phyloP scores from a whole-genome alignment of 371 early-diverging fungal species.

The Mortierella polycephala region DNA sequence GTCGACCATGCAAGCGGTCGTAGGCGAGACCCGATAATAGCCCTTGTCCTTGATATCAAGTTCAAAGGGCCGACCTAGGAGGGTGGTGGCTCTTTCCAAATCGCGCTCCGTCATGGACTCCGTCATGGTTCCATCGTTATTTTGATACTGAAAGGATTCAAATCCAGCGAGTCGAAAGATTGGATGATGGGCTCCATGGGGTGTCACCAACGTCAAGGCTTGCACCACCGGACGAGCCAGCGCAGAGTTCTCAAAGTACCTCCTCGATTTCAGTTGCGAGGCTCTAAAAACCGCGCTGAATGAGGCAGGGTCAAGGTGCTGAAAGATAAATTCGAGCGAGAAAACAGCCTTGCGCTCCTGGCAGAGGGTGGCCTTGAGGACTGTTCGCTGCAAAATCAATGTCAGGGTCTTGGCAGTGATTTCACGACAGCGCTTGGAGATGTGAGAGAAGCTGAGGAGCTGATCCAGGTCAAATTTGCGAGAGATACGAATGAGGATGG shows the following conservation, averaged over 20 bases:
- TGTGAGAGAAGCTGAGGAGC: constrained; percentile 40
- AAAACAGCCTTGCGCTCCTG: constrained; percentile 55
- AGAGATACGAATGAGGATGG: constrained; percentile 48
- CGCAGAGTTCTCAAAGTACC: constrained; percentile 53
- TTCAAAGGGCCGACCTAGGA: constrained; percentile 45
- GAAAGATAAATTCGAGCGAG: constrained; percentile 54
- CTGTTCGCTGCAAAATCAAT: constrained; percentile 39
- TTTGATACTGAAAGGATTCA: constrained; percentile 13
- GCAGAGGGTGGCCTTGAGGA: constrained; percentile 51
- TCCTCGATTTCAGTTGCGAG: constrained; percentile 45
- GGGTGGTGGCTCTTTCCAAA: constrained; percentile 40
- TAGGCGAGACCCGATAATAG: constrained; percentile 48
- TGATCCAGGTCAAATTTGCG: constrained; percentile 32
- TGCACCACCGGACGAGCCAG: constrained; percentile 47
- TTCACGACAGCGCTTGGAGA: constrained; percentile 50
- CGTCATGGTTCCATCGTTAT: not conserved
- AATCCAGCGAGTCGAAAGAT: constrained; percentile 47
- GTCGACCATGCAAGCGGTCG: constrained; percentile 49
- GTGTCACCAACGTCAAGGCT: constrained; percentile 48
- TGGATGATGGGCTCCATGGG: constrained; percentile 45
- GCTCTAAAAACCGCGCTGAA: constrained; percentile 49
- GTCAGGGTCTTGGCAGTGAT: constrained; percentile 48
- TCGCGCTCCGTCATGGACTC: constrained; percentile 46
- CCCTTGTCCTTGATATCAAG: constrained; percentile 52
- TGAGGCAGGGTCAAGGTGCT: constrained; percentile 50